Conservation (phyloP, 1,284 basidiomycete genomes). For the Tremellales sp. region DNA sequence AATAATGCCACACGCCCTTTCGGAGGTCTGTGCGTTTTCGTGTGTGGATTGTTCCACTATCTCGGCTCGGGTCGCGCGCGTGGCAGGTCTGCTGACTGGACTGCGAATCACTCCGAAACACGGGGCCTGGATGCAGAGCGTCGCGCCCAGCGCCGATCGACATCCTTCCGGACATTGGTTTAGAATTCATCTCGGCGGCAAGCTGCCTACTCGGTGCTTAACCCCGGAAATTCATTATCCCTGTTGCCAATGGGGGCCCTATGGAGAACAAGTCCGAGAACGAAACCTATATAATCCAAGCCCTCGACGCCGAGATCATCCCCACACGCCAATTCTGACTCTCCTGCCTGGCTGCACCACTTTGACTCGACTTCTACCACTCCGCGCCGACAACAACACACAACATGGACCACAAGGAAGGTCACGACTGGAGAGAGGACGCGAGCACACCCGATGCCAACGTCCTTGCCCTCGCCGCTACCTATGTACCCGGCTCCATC, state of each 20-base stretch:
- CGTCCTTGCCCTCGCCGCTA: constrained; percentile 26
- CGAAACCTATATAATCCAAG: not conserved
- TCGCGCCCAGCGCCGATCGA: too few species aligned
- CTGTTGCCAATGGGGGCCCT: not conserved
- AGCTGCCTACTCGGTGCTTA: not conserved
- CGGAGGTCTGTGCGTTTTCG: too few species aligned
- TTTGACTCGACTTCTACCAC: not conserved
- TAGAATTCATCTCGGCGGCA: not conserved
- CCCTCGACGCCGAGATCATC: not conserved
- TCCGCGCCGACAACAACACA: not conserved
- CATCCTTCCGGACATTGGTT: too few species aligned
- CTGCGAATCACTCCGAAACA: too few species aligned
- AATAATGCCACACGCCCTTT: too few species aligned
- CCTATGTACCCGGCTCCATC: constrained; percentile 39
- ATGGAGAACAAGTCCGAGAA: not conserved
- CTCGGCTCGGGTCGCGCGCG: too few species aligned
- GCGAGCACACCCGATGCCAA: constrained; percentile 4
- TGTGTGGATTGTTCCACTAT: too few species aligned
- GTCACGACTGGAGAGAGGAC: constrained; percentile 26
- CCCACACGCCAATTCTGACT: not conserved
- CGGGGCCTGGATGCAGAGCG: too few species aligned
- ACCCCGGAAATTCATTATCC: not conserved
- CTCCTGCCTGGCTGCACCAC: not conserved
- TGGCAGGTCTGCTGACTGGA: too few species aligned
- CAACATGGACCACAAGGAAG: constrained; percentile 10